Conservation (phyloP, 2,329 filamentous ascomycete genomes). For the Colletotrichum tropicale region DNA sequence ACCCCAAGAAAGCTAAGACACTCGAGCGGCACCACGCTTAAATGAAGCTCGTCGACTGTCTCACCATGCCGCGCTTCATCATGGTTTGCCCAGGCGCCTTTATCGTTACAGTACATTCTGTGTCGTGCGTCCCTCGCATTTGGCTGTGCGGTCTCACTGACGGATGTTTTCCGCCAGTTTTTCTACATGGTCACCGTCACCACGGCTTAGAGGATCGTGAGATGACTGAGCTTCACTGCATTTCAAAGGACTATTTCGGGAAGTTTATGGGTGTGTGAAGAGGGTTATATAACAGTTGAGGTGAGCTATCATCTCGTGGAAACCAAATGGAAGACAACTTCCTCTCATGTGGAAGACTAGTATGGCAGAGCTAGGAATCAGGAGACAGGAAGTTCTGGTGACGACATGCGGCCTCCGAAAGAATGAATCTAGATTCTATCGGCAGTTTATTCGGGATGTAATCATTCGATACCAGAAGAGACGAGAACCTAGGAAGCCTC, state of each 20-base stretch:
- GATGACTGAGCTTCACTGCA: accelerated
- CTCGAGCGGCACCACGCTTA: too few species aligned
- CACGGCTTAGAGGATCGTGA: accelerated
- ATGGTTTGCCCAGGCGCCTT: background rate
- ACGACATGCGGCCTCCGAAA: accelerated
- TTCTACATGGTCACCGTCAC: background rate
- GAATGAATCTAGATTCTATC: accelerated
- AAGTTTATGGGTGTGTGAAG: accelerated
- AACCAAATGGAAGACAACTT: background rate
- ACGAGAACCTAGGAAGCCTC: accelerated
- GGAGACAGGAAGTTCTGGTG: background rate
- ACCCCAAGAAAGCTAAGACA: too few species aligned
- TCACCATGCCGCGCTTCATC: background rate
- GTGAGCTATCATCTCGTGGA: background rate
- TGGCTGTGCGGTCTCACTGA: background rate
- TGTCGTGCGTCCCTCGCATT: too few species aligned
- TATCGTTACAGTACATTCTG: too few species aligned
- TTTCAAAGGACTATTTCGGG: accelerated
- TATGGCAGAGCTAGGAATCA: accelerated
- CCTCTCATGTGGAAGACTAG: too few species aligned
- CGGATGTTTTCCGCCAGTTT: accelerated
- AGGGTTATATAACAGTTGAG: accelerated
- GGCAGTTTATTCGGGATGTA: background rate
- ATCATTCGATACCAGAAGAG: accelerated
- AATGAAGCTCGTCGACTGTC: too few species aligned